These are phyloP conservation scores for Thymus mandschuricus DNA, from an alignment of 257 asterid species.

Conservation along the genomic window DNA sequence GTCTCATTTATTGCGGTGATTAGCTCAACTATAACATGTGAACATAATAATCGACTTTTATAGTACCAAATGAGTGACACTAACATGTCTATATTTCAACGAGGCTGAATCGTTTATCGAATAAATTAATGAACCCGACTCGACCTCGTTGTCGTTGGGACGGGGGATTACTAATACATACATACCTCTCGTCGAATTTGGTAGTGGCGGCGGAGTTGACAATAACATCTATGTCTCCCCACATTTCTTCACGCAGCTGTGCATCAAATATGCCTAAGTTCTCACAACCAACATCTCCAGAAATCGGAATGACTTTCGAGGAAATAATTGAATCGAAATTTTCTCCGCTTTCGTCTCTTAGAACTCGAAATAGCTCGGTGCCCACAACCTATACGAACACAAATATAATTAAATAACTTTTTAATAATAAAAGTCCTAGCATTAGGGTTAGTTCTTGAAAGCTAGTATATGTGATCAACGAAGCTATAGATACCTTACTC, in stretches of 20 bases:
- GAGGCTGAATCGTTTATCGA: background rate
- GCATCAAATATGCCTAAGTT: slow-evolving; percentile 40
- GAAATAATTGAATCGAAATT: slow-evolving; percentile 13
- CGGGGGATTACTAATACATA: too few species aligned
- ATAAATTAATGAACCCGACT: background rate
- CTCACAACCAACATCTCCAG: slow-evolving; percentile 42
- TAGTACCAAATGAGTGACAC: too few species aligned
- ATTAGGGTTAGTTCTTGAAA: background rate
- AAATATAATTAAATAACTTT: background rate
- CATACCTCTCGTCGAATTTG: slow-evolving; percentile 45
- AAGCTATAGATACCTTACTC: too few species aligned
- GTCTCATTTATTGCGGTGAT: background rate
- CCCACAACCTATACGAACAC: slow-evolving; percentile 36
- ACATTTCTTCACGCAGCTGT: slow-evolving; percentile 38
- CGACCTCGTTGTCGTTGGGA: too few species aligned
- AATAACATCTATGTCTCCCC: slow-evolving; percentile 43
- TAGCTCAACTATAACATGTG: slow-evolving; percentile 6
- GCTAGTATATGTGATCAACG: too few species aligned
- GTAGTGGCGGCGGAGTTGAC: slow-evolving; percentile 78
- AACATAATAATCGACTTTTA: too few species aligned
- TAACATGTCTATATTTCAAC: too few species aligned
- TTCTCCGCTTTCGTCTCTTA: slow-evolving; percentile 38
- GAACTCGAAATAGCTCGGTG: slow-evolving; percentile 41
- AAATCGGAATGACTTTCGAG: slow-evolving; percentile 36
- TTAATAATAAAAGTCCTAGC: background rate